A percentile compares a stretch with the other conserved stretches of the same genome.
Conservation (phyloP, 345 rosid species). For the Streptanthus diversifolius region DNA sequence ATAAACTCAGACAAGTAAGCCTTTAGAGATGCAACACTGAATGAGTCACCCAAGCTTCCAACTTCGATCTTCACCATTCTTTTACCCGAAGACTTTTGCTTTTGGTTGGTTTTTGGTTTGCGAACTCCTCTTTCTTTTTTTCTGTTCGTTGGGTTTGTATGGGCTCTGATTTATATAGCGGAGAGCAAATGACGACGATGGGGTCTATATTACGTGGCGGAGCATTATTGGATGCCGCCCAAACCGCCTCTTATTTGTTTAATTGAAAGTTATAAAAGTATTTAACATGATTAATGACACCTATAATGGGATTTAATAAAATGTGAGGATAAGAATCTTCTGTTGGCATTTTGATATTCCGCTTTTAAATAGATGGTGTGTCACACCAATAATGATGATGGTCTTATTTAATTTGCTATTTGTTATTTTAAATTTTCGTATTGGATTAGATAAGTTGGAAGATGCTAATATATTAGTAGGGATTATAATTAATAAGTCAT, state of each 20-base stretch:
- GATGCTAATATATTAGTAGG: neutral
- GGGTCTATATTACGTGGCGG: slow-evolving; percentile 6
- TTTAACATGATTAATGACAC: slow-evolving; percentile 16
- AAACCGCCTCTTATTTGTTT: slow-evolving; percentile 29
- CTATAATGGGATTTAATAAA: slow-evolving; percentile 22
- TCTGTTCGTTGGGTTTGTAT: neutral
- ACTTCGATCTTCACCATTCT: slow-evolving; percentile 73
- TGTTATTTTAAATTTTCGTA: neutral
- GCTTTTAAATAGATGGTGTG: slow-evolving; percentile 1
- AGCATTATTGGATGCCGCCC: slow-evolving; percentile 33
- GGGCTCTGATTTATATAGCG: slow-evolving; percentile 25
- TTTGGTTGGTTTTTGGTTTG: neutral
- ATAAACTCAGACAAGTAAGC: slow-evolving; percentile 79
- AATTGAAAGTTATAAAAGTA: neutral
- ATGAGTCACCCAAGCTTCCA: slow-evolving; percentile 74
- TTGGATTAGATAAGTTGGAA: slow-evolving; percentile 19
- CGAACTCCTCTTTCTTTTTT: neutral
- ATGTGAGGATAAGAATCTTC: slow-evolving; percentile 29
- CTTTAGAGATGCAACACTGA: slow-evolving; percentile 62
- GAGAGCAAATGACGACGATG: neutral
- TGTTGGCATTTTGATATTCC: slow-evolving; percentile 13
- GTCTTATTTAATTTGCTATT: neutral
- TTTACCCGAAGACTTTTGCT: neutral
- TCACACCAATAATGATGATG: slow-evolving; percentile 29
- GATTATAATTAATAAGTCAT: neutral